Base-by-base conservation (phyloP, 2,329 filamentous ascomycete species). In the Niveomyces coronatus region DNA sequence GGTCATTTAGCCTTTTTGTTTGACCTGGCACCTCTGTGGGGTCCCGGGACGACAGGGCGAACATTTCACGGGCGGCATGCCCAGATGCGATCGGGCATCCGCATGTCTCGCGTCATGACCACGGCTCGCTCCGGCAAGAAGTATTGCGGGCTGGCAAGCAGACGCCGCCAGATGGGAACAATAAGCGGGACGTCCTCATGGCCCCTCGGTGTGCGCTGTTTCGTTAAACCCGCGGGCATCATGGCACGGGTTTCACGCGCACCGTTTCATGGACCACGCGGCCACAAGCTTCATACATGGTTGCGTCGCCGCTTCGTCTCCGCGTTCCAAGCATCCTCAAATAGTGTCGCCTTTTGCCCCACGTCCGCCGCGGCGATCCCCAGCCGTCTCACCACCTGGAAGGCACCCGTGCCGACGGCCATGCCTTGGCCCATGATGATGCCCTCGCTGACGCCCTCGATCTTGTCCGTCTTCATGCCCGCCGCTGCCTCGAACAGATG, bases 371-470 rank as follows among this genome's bases (percentile, higher is more conserved):
- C 68, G 28, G 66, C 66, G 43, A 93, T 71, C 44, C 81, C 81
- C 45, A 96, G 61, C 42, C 76, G 72, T 30, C 88, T 68, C 3
- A 95, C 83, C 17, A 96, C 83, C 55, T 93, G 81, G 71, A 96
- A 91, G 2, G 85, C 82, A 4, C 91, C 91, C 0, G 91, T 98
- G 5, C 91, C 91, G 24, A 98, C 70, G 31, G 74, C 75, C 74
- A 96, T 93, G 29, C 82, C 88, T 68, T 96, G 89, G 13, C 91
- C 91, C 81, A 96, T 91, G 55, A 98, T 98, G 55, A 98, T 96
- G 61, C 87, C 93, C 64, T 98, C 91, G 39, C 77, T 85, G 9
- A 98, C 91, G 51, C 91, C 91, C 58, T 94, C 85, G 44, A 98
- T 93, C 45, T 76, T 71, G 62, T 98, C 91, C 19, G 77, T 82